Evolutionary conservation across 208 protist genomes (phyloP).

Genomic region (Trypanosomatidae sp.): DNA sequence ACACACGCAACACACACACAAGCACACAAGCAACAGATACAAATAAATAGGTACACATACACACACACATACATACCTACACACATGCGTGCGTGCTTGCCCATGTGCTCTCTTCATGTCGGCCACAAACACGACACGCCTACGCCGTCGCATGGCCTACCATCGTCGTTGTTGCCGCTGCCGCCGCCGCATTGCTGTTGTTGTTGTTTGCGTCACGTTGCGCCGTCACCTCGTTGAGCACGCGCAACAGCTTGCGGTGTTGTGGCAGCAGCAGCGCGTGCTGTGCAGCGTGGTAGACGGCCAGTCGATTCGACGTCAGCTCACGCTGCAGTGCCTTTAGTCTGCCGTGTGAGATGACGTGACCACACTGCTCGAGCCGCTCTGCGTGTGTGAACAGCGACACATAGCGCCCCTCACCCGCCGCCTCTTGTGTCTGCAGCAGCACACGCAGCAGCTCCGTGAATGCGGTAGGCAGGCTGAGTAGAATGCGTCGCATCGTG

Average conservation of each 20-base stretch:
- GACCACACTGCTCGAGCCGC: constrained; percentile 33
- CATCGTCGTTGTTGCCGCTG: too few species aligned
- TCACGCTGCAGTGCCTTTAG: constrained; percentile 54
- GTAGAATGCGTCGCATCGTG: constrained; percentile 64
- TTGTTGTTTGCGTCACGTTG: constrained; percentile 12
- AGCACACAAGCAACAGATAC: too few species aligned
- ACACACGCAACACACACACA: too few species aligned
- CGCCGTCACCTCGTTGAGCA: constrained; percentile 52
- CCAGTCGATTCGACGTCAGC: constrained; percentile 75
- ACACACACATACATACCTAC: too few species aligned
- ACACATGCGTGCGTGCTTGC: too few species aligned
- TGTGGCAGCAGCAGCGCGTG: constrained; percentile 65
- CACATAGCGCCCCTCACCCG: constrained; percentile 43
- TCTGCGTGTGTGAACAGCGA: constrained; percentile 37
- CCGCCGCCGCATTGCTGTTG: neutral
- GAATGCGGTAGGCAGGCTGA: constrained; percentile 55
- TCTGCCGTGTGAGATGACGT: constrained; percentile 56
- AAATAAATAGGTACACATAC: too few species aligned
- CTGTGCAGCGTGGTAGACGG: constrained; percentile 54
- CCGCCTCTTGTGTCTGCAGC: constrained; percentile 42
- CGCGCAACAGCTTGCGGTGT: constrained; percentile 24
- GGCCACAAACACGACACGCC: too few species aligned
- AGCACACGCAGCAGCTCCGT: constrained; percentile 40
- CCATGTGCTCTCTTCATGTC: too few species aligned
- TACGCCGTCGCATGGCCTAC: too few species aligned